Evolutionary conservation across 2,329 filamentous ascomycete genomes (phyloP), one percentile per base, ranked within the genome.

Genomic region (Colletotrichum tanaceti): DNA sequence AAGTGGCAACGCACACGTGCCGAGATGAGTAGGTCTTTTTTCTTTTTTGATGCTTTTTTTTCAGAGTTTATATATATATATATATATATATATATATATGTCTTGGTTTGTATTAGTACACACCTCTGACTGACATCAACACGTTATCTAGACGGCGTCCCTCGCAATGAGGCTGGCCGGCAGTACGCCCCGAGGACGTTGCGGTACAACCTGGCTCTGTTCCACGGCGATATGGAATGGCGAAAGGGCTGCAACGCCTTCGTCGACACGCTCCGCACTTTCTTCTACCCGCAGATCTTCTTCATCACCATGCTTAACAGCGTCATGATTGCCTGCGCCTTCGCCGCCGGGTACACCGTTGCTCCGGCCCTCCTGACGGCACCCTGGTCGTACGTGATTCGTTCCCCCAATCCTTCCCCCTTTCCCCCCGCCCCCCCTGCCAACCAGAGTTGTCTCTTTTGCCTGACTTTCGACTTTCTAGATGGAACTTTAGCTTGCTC

Each of bases 211-310:
- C 59, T 79, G 11, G 75, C 74, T 54, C 20, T 80, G 11, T 76
- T 79, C 68, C 74, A 75, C 41, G 67, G 63, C 64, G 74, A 73
- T 7, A 72, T 74, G 58, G 73, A 77, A 50, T 78, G 58, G 63
- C 46, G 58, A 24, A 70, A 72, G 38, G 75, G 74, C 1, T 73
- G 55, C 18, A 61, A 54, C 11, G 71, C 74, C 20, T 70, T 77
- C 60, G 49, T 76, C 6, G 71, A 78, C 57, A 75, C 75, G 10
- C 58, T 77, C 22, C 75, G 77, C 61, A 79, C 76, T 2, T 75
- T 74, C 4, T 57, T 78, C 18, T 77, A 79, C 62, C 78, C 79
- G 0, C 73, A 75, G 39, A 75, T 80, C 7, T 46, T 79, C 4
- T 80, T 78, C 73, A 72, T 73, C 11, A 73, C 77, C 1, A 59